Percentiles rank a stretch among this genome's conserved stretches.
These are phyloP conservation scores for Erysimum cheiranthoides DNA, from an alignment of 345 rosid species.

Conservation along the genomic window DNA sequence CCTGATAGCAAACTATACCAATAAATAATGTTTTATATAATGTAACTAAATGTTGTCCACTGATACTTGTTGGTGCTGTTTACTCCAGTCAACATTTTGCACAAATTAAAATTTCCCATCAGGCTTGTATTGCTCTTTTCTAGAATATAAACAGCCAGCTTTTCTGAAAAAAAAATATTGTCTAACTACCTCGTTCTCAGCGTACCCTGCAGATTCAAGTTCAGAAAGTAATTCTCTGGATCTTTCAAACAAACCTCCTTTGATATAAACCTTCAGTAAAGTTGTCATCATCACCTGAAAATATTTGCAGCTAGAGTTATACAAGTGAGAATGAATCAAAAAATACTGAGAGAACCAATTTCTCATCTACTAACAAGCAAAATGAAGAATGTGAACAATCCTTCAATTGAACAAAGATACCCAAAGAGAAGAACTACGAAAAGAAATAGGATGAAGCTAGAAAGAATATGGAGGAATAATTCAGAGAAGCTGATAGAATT, in stretches of 20 bases:
- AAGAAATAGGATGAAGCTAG: neutral
- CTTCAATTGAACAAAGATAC: neutral
- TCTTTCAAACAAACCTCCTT: slow-evolving; percentile 88
- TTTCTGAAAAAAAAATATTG: slow-evolving; percentile 12
- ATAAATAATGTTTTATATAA: slow-evolving; percentile 18
- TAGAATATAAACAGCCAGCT: slow-evolving; percentile 8
- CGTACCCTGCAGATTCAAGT: slow-evolving; percentile 72
- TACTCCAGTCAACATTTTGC: slow-evolving; percentile 2
- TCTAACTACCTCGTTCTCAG: slow-evolving; percentile 74
- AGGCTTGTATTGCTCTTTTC: neutral
- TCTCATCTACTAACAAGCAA: neutral
- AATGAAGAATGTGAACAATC: slow-evolving; percentile 2
- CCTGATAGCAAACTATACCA: slow-evolving; percentile 1
- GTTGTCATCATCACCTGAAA: slow-evolving; percentile 91
- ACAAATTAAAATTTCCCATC: neutral
- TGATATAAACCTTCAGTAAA: slow-evolving; percentile 79
- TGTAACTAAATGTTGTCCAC: neutral
- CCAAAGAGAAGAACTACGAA: neutral
- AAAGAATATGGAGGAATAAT: neutral
- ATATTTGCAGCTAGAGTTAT: slow-evolving; percentile 34
- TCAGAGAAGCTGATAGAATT: neutral
- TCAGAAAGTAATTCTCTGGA: slow-evolving; percentile 70
- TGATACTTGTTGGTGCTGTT: slow-evolving; percentile 1
- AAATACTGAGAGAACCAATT: slow-evolving; percentile 5
- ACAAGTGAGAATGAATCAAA: slow-evolving; percentile 7